These are phyloP conservation scores for Candida silvicultrix DNA, from an alignment of 805 yeast species.

Conservation along the genomic window DNA sequence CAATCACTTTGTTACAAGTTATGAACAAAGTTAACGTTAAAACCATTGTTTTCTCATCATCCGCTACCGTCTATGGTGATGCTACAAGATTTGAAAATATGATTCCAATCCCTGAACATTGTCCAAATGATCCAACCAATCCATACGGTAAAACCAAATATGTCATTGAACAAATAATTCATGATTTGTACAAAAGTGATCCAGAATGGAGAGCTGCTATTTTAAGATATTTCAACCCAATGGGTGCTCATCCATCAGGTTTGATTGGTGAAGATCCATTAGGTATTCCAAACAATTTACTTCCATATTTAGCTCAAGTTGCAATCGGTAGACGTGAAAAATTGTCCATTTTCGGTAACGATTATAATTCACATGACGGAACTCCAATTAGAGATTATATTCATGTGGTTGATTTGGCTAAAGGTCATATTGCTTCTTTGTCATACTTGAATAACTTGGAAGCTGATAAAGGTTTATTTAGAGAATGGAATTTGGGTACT, in stretches of 20 bases:
- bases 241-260: constrained; percentile 83
- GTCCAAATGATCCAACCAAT: constrained; percentile 68
- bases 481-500: constrained; percentile 82
- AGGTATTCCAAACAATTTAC: constrained; percentile 69
- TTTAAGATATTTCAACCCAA: constrained; percentile 75
- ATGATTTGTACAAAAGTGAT: constrained; percentile 45
- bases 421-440: constrained; percentile 71
- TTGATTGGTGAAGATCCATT: constrained; percentile 75
- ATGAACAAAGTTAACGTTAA: constrained; percentile 42
- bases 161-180: constrained; percentile 54
- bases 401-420: constrained; percentile 74
- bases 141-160: constrained; percentile 76
- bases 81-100: constrained; percentile 64
- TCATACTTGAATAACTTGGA: constrained; percentile 36
- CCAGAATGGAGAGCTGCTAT: constrained; percentile 47
- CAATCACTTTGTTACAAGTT: constrained; percentile 48
- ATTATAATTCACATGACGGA: constrained; percentile 67
- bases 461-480: constrained; percentile 39
- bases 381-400: constrained; percentile 80
- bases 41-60: constrained; percentile 64
- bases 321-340: constrained; percentile 67
- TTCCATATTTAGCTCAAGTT: constrained; percentile 74
- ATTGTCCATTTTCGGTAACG: constrained; percentile 64
- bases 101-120: constrained; percentile 75
- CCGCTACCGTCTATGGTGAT: constrained; percentile 83